Conservation (phyloP, 768 basidiomycete genomes). For the Ephemerocybe angulata region DNA sequence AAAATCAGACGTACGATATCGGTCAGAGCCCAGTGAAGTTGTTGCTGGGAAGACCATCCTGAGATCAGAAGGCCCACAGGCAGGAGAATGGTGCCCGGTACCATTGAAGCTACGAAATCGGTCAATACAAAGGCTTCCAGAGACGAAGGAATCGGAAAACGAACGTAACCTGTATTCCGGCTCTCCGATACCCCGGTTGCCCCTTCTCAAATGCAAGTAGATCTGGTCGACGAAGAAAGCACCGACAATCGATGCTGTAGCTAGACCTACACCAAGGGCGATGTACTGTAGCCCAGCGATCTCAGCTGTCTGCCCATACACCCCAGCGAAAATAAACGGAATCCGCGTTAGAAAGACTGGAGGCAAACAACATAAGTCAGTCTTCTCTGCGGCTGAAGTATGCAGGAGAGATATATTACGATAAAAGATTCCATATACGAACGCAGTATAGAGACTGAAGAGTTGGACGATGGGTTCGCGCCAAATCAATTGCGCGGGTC, state of each 20-base stretch:
- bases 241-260: constrained; percentile 38
- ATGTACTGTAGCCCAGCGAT: constrained; percentile 62
- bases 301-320: constrained; percentile 48
- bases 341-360: constrained; percentile 35
- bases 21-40: constrained; percentile 55
- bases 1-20: constrained; percentile 35
- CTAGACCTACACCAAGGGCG: constrained; percentile 52
- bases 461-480: constrained; percentile 61
- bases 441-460: constrained; percentile 54
- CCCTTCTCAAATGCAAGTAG: constrained; percentile 42
- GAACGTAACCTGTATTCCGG: constrained; percentile 47
- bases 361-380: background rate
- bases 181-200: constrained; percentile 48
- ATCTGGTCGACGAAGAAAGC: constrained; percentile 45
- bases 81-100: constrained; percentile 33
- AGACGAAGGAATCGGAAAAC: constrained; percentile 1
- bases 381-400: constrained; percentile 4
- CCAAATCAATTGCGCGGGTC: constrained; percentile 63
- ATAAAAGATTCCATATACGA: constrained; percentile 53
- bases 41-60: constrained; percentile 55
- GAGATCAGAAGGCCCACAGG: constrained; percentile 60
- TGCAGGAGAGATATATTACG: constrained; percentile 22
- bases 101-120: background rate
- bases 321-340: constrained; percentile 43
- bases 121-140: background rate